Evolutionary conservation across 2,329 filamentous ascomycete genomes (phyloP).

Genomic region (Penicillium sp.): DNA sequence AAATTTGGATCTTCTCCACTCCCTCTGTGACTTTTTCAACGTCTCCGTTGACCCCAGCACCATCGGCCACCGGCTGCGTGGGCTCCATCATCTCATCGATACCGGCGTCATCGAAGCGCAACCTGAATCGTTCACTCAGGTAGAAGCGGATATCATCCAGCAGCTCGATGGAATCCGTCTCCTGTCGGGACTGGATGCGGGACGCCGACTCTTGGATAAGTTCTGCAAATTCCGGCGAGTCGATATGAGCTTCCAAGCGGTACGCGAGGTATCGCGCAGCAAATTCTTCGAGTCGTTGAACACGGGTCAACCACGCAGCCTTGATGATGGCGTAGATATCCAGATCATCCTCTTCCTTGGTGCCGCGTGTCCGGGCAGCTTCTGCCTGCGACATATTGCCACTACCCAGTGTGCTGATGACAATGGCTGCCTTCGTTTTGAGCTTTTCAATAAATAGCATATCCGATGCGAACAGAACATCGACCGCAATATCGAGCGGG

Average conservation of each 20-base stretch:
- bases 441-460: conserved; percentile 87
- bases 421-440: conserved; percentile 76
- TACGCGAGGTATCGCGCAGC: conserved; percentile 82
- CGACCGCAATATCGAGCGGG: conserved; percentile 70
- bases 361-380: conserved; percentile 31
- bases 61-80: too few species aligned
- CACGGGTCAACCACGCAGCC: conserved; percentile 80
- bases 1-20: too few species aligned
- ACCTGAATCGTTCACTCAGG: conserved; percentile 73
- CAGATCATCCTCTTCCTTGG: conserved; percentile 54
- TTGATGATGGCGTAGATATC: conserved; percentile 91
- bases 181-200: conserved; percentile 67
- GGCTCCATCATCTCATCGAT: conserved; percentile 72
- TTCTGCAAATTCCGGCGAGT: conserved; percentile 75
- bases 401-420: conserved; percentile 82
- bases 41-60: too few species aligned
- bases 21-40: too few species aligned
- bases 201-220: conserved; percentile 74
- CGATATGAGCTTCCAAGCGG: conserved; percentile 79
- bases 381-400: conserved; percentile 52
- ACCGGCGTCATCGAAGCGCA: conserved; percentile 80
- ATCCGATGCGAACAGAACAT: conserved; percentile 82
- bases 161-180: conserved; percentile 91
- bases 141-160: conserved; percentile 94
- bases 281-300: conserved; percentile 86